Conservation (phyloP, 2,329 filamentous ascomycete genomes). For the Eutypa lata region DNA sequence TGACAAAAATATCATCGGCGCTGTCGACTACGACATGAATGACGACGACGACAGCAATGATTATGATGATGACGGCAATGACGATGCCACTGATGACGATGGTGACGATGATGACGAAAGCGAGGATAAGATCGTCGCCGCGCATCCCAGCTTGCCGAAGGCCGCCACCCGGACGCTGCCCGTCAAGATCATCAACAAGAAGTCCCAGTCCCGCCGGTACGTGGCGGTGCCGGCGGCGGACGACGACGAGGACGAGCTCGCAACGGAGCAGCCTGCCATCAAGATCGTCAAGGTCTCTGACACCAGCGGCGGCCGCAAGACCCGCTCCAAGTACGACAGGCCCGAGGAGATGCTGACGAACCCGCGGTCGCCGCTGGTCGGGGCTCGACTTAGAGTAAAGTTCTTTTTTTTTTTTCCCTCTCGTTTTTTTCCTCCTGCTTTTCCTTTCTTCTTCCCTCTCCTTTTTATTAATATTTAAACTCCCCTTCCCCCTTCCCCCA, state of each 20-base stretch:
- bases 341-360: slow-evolving; percentile 33
- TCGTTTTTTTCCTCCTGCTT: too few species aligned
- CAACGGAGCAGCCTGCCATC: slow-evolving; percentile 7
- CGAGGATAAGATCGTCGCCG: neutral
- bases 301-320: slow-evolving; percentile 20
- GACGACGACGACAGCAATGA: too few species aligned
- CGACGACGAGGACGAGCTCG: slow-evolving; percentile 12
- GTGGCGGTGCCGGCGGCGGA: slow-evolving; percentile 2
- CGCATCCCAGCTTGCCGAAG: neutral
- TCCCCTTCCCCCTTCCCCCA: neutral
- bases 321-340: slow-evolving; percentile 25
- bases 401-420: neutral
- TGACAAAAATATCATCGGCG: too few species aligned
- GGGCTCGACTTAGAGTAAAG: slow-evolving; percentile 31
- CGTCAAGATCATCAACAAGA: slow-evolving; percentile 1
- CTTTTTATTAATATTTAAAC: too few species aligned
- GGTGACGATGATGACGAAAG: neutral
- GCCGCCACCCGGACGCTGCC: neutral
- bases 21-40: too few species aligned
- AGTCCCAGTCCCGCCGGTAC: slow-evolving; percentile 8
- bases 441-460: too few species aligned
- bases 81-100: too few species aligned
- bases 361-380: slow-evolving; percentile 31
- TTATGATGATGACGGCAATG: too few species aligned
- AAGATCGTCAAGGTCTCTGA: slow-evolving; percentile 28